Conservation (phyloP, 73 alveolate genomes). For the Durusdinium trenchii region DNA sequence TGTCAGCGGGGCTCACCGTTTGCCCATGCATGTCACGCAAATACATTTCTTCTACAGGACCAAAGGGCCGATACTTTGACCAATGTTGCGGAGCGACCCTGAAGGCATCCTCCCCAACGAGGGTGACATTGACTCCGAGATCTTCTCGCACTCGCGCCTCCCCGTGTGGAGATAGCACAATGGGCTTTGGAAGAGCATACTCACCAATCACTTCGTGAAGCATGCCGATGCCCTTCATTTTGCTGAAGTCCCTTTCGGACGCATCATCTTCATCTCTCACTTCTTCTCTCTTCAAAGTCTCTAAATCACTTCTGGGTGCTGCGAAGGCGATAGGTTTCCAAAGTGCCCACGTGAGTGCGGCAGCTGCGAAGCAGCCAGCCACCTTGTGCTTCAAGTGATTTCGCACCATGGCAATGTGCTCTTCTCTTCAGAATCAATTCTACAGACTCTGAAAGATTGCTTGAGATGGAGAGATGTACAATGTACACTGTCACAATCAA, state of each 20-base stretch:
- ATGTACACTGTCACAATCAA: too few relatives aligned
- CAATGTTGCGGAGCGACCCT: constrained; percentile 46
- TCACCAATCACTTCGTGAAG: constrained; percentile 31
- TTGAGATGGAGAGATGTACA: too few relatives aligned
- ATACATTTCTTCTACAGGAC: constrained; percentile 43
- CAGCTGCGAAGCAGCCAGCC: too few relatives aligned
- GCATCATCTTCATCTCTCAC: neutral
- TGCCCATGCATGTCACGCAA: constrained; percentile 64
- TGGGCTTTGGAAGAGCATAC: constrained; percentile 59
- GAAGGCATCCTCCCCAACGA: constrained; percentile 48
- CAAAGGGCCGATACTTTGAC: constrained; percentile 49
- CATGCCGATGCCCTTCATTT: constrained; percentile 6
- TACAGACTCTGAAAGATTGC: too few relatives aligned
- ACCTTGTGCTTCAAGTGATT: too few relatives aligned
- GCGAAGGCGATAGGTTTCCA: too few relatives aligned
- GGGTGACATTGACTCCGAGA: constrained; percentile 41
- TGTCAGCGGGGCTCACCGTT: constrained; percentile 19
- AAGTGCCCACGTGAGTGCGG: too few relatives aligned
- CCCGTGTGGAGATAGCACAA: constrained; percentile 41
- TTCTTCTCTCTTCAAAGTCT: neutral
- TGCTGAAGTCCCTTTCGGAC: neutral
- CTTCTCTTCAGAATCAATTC: neutral
- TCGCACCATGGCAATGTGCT: neutral
- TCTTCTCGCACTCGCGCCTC: constrained; percentile 21
- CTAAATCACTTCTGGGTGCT: too few relatives aligned